These are phyloP conservation scores for Mallotus repandus DNA, from an alignment of 441 rosid species.

Conservation along the genomic window DNA sequence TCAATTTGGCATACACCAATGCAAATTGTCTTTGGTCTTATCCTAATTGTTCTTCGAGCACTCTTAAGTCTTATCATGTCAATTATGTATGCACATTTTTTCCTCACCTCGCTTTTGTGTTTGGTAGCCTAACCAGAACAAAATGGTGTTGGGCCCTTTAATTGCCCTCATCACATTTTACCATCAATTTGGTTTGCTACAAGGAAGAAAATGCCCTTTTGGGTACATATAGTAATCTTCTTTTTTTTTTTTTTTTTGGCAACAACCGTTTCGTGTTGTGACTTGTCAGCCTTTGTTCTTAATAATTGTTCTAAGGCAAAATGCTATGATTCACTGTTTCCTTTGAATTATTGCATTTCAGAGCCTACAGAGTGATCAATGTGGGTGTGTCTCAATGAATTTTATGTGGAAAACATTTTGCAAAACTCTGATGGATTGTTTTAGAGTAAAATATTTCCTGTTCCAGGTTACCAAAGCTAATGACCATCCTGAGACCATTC, in stretches of 20 bases:
- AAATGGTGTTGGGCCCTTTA: neutral
- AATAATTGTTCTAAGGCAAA: neutral
- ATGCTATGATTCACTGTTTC: neutral
- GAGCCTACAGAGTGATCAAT: neutral
- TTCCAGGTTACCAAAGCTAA: no score
- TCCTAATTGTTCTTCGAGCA: neutral
- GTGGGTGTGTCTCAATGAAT: neutral
- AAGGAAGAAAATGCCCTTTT: neutral
- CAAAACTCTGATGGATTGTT: no score
- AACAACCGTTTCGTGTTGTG: neutral
- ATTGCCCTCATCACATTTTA: neutral
- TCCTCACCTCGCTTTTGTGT: neutral
- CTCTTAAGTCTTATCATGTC: neutral
- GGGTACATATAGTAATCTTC: neutral
- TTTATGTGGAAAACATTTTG: neutral
- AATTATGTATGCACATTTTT: neutral
- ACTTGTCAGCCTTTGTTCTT: neutral
- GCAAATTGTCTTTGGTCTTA: neutral
- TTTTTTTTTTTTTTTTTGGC: neutral
- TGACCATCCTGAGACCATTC: no score
- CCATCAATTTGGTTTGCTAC: neutral
- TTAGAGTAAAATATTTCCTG: no score
- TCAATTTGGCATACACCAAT: neutral
- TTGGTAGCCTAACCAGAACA: constrained; percentile 3
- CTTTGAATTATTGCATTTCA: neutral